Percentiles rank a stretch among this genome's conserved stretches.
Conservation (phyloP, 345 rosid genomes). For the Populus euphratica region DNA sequence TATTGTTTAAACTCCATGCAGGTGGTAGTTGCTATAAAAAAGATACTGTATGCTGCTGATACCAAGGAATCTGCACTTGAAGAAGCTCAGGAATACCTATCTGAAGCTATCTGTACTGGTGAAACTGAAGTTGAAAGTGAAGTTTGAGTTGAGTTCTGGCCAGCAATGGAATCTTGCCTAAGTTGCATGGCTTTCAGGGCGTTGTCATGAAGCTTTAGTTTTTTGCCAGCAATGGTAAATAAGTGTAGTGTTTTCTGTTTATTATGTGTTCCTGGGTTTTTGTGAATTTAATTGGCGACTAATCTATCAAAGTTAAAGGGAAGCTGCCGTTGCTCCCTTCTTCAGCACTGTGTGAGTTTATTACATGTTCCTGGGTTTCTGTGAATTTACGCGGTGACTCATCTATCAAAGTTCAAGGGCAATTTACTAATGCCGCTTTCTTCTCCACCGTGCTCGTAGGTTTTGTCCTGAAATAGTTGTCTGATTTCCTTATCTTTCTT, state of each 20-base stretch:
- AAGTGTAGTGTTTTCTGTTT: not conserved
- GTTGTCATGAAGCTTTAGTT: not conserved
- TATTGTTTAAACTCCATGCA: slow-evolving; percentile 29
- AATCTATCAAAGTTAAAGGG: not conserved
- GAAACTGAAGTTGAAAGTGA: slow-evolving; percentile 35
- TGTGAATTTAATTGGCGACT: not conserved
- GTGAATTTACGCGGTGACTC: slow-evolving; percentile 12
- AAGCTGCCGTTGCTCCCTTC: not conserved
- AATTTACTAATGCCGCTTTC: not conserved
- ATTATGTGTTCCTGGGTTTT: not conserved
- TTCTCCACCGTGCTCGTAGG: not conserved
- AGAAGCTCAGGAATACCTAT: slow-evolving; percentile 76
- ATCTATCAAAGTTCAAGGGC: not conserved
- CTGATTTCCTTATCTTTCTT: not conserved
- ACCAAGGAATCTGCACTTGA: slow-evolving; percentile 69
- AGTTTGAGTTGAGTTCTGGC: slow-evolving; percentile 24
- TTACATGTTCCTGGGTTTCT: not conserved
- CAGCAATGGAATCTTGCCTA: not conserved
- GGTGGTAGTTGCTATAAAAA: slow-evolving; percentile 77
- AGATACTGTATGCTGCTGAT: slow-evolving; percentile 80
- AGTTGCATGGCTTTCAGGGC: not conserved
- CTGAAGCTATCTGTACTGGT: slow-evolving; percentile 31
- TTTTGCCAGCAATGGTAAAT: not conserved
- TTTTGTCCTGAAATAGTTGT: not conserved
- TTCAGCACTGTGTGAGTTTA: not conserved